phyloP scores from a whole-genome alignment of 768 basidiomycete species.

The Tephrocybe rancida region DNA sequence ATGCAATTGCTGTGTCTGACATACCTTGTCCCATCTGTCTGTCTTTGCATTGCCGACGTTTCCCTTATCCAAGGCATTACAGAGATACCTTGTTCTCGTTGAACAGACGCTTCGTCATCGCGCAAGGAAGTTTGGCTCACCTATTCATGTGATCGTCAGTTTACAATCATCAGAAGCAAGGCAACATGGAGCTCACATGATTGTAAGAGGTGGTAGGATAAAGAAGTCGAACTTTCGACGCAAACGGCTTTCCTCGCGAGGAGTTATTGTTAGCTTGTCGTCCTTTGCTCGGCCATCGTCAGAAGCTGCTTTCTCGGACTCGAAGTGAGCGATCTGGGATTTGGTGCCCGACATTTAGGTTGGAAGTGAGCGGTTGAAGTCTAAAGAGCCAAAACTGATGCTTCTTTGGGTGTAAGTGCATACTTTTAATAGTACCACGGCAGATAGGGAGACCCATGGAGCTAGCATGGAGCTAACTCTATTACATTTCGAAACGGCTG shows the following conservation, averaged over 20 bases:
- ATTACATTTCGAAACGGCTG: no score
- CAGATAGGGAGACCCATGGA: neutral
- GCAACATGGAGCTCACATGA: slow-evolving; percentile 41
- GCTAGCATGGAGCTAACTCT: no score
- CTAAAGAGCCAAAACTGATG: no score
- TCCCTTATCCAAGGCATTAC: slow-evolving; percentile 51
- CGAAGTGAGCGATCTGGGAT: slow-evolving; percentile 14
- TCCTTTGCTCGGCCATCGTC: slow-evolving; percentile 13
- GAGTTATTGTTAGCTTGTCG: slow-evolving; percentile 17
- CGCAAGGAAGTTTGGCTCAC: no score
- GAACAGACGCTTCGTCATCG: no score
- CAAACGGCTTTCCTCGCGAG: slow-evolving; percentile 23
- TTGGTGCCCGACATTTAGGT: slow-evolving; percentile 5
- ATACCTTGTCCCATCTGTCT: slow-evolving; percentile 49
- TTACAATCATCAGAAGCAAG: neutral
- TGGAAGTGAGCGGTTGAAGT: no score
- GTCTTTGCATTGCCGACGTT: slow-evolving; percentile 58
- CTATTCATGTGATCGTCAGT: neutral
- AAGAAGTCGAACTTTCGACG: slow-evolving; percentile 43
- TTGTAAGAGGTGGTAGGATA: slow-evolving; percentile 43
- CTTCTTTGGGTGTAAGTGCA: no score
- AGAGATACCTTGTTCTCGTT: no score
- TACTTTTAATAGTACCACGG: no score
- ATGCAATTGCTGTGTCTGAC: neutral
- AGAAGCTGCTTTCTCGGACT: slow-evolving; percentile 19